Evolutionary conservation across 148 eudicot genomes (phyloP).

Genomic region (Heliamphora exappendiculata): DNA sequence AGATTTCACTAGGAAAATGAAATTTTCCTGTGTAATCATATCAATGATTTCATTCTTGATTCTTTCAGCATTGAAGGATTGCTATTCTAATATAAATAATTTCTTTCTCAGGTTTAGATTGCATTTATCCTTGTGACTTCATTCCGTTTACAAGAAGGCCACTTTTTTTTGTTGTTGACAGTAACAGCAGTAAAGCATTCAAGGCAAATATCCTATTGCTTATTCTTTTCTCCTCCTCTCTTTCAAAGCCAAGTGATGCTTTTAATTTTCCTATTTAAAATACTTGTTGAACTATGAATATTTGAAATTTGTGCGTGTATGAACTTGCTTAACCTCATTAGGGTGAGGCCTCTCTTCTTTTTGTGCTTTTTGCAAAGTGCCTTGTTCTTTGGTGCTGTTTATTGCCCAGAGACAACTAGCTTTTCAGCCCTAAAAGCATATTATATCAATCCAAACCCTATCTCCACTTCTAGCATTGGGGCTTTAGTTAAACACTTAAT

Average conservation of each 20-base stretch:
- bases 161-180: constrained; percentile 69
- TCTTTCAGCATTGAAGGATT: neutral
- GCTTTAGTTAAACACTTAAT: neutral
- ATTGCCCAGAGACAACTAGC: neutral
- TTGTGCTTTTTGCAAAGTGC: too few relatives aligned
- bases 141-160: constrained; percentile 87
- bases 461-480: neutral
- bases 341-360: too few relatives aligned
- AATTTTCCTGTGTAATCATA: neutral
- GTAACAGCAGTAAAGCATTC: constrained; percentile 68
- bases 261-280: too few relatives aligned
- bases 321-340: too few relatives aligned
- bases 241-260: too few relatives aligned
- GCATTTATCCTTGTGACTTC: constrained; percentile 75
- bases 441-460: neutral
- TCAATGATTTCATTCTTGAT: neutral
- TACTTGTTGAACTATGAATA: too few relatives aligned
- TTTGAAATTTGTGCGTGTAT: too few relatives aligned
- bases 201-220: constrained; percentile 51
- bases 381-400: neutral
- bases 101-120: constrained; percentile 49
- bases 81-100: neutral
- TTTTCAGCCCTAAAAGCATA: neutral
- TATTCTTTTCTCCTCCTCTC: neutral
- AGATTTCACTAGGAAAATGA: neutral